A percentile compares a stretch with the other conserved stretches of the same genome.
Conservation (phyloP, 2,329 filamentous ascomycete species). For the Cytospora paraplurivora region DNA sequence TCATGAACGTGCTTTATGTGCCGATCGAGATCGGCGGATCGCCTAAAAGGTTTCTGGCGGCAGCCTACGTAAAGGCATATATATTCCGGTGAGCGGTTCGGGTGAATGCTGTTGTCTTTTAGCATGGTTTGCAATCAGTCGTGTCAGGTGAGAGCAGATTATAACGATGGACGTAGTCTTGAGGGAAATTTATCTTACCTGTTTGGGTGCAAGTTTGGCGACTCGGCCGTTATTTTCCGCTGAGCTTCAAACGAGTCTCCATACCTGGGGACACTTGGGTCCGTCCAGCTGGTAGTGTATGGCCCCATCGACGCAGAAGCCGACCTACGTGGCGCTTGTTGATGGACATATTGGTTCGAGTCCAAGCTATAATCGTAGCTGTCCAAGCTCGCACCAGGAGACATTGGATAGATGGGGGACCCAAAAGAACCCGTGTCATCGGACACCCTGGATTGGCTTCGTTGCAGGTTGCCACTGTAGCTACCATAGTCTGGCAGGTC, state of each 20-base stretch:
- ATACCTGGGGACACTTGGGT: neutral
- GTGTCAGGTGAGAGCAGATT: too few species aligned
- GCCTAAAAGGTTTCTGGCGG: conserved; percentile 49
- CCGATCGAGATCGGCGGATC: conserved; percentile 57
- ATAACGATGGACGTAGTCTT: too few species aligned
- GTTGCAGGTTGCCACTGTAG: conserved; percentile 20
- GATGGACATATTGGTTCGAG: neutral
- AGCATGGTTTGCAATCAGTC: neutral
- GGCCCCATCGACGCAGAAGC: neutral
- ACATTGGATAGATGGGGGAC: conserved; percentile 4
- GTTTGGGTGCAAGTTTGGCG: conserved; percentile 2
- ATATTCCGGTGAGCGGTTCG: conserved; percentile 28
- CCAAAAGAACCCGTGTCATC: conserved; percentile 10
- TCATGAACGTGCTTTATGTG: conserved; percentile 55
- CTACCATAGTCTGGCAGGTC: conserved; percentile 12
- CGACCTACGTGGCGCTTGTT: conserved; percentile 1
- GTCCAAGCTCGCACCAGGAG: conserved; percentile 9
- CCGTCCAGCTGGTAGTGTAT: conserved; percentile 5
- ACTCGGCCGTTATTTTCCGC: neutral
- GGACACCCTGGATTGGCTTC: conserved; percentile 17
- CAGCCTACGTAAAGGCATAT: conserved; percentile 47
- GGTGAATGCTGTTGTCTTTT: conserved; percentile 6
- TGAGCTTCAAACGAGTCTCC: conserved; percentile 4
- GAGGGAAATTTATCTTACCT: neutral
- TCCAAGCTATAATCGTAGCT: conserved; percentile 4